Evolutionary conservation across 345 rosid genomes (phyloP).

Genomic region (Lumnitzera littorea): DNA sequence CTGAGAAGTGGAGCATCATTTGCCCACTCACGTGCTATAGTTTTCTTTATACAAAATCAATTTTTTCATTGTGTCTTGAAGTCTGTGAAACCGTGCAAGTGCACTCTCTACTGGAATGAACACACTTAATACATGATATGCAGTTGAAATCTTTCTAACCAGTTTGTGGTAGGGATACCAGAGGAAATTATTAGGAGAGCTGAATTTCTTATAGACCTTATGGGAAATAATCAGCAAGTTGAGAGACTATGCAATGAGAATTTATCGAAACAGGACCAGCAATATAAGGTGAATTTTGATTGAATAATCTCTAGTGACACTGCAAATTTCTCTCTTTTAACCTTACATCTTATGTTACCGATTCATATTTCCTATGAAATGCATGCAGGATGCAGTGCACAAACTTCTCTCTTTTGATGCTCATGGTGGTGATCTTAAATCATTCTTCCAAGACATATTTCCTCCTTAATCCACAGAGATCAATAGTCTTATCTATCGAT

Average conservation of each 20-base stretch:
- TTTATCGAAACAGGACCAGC: conserved; percentile 58
- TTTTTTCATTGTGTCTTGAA: too few species aligned
- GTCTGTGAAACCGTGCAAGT: not conserved
- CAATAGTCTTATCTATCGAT: conserved; percentile 7
- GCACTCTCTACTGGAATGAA: not conserved
- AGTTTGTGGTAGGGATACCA: conserved; percentile 51
- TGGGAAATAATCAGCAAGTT: conserved; percentile 36
- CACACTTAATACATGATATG: not conserved
- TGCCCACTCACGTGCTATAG: not conserved
- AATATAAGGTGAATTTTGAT: conserved; percentile 42
- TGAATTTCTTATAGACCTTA: conserved; percentile 44
- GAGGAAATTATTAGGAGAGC: conserved; percentile 81
- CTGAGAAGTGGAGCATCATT: not conserved
- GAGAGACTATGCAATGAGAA: conserved; percentile 48
- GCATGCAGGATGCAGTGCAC: conserved; percentile 57
- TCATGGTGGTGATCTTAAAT: conserved; percentile 42
- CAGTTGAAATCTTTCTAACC: conserved; percentile 2
- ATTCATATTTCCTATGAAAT: not conserved
- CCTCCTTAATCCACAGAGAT: conserved; percentile 18
- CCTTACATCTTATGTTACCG: not conserved
- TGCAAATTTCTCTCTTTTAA: not conserved
- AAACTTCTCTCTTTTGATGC: conserved; percentile 60
- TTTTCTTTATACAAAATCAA: too few species aligned
- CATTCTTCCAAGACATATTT: conserved; percentile 54
- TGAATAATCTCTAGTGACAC: not conserved